Conservation (phyloP, 139 green algal species). For the Ettlia oleoabundans region DNA sequence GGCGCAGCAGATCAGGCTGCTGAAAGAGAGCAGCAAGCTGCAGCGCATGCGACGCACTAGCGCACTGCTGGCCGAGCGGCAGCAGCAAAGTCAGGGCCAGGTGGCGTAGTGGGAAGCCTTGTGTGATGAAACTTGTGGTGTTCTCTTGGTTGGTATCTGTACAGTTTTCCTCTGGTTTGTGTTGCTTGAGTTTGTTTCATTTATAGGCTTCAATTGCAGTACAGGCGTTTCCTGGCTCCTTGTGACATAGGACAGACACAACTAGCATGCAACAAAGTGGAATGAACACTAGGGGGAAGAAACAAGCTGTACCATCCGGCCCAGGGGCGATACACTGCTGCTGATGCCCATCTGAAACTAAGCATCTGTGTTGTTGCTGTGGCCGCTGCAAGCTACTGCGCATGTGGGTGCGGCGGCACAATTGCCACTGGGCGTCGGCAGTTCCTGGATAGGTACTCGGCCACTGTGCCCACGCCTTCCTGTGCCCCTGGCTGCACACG, state of each 20-base stretch:
- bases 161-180: too few relatives aligned
- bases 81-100: background rate
- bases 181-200: too few relatives aligned
- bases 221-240: too few relatives aligned
- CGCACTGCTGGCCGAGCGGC: background rate
- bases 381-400: too few relatives aligned
- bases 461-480: conserved; percentile 31
- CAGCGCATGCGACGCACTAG: conserved; percentile 20
- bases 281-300: too few relatives aligned
- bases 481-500: background rate
- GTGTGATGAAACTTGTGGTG: background rate
- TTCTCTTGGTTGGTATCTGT: too few relatives aligned
- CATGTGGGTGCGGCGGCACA: conserved; percentile 6
- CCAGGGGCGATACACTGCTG: too few relatives aligned
- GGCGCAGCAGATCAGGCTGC: conserved; percentile 41
- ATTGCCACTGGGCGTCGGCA: conserved; percentile 32
- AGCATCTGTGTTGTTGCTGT: too few relatives aligned
- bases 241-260: background rate
- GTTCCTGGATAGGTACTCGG: conserved; percentile 18
- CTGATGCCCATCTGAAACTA: too few relatives aligned
- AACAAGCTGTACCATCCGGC: too few relatives aligned
- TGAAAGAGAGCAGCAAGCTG: conserved; percentile 38
- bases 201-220: too few relatives aligned
- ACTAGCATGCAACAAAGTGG: background rate
- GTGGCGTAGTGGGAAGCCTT: background rate